Conservation (phyloP, 345 rosid genomes). For the Cardamine resedifolia region DNA sequence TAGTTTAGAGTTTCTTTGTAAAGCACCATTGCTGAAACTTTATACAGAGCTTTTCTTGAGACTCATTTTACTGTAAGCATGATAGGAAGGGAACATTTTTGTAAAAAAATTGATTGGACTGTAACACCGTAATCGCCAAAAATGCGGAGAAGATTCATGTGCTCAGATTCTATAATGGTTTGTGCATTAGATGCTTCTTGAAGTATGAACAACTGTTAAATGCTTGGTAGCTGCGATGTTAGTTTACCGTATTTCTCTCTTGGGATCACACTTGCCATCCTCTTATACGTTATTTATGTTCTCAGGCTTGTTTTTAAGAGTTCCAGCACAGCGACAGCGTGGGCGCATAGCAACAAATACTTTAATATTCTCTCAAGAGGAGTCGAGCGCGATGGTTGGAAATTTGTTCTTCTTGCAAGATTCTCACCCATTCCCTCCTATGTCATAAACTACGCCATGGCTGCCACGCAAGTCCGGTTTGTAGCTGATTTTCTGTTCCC, state of each 20-base stretch:
- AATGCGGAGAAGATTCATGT: too few relatives aligned
- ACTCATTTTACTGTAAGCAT: background rate
- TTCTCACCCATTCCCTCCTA: slow-evolving; percentile 95
- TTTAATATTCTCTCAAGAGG: slow-evolving; percentile 74
- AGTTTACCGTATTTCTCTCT: too few relatives aligned
- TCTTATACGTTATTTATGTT: slow-evolving; percentile 13
- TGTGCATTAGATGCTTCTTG: background rate
- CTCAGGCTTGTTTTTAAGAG: slow-evolving; percentile 71
- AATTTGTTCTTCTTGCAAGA: slow-evolving; percentile 88
- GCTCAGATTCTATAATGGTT: background rate
- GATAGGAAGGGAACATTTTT: too few relatives aligned
- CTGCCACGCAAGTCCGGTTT: slow-evolving; percentile 81
- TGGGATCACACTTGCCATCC: too few relatives aligned
- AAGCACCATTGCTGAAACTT: background rate
- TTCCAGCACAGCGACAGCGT: slow-evolving; percentile 63
- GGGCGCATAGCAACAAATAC: slow-evolving; percentile 72
- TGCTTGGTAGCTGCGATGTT: background rate
- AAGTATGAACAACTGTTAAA: background rate
- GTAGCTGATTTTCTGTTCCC: slow-evolving; percentile 86
- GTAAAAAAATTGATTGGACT: too few relatives aligned
- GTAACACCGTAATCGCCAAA: too few relatives aligned
- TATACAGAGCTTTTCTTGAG: background rate
- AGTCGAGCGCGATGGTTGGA: slow-evolving; percentile 93
- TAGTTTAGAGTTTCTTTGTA: background rate
- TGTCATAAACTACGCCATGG: slow-evolving; percentile 82